Evolutionary conservation across 768 basidiomycete species (phyloP).

Genomic region (Pleurotus giganteus): DNA sequence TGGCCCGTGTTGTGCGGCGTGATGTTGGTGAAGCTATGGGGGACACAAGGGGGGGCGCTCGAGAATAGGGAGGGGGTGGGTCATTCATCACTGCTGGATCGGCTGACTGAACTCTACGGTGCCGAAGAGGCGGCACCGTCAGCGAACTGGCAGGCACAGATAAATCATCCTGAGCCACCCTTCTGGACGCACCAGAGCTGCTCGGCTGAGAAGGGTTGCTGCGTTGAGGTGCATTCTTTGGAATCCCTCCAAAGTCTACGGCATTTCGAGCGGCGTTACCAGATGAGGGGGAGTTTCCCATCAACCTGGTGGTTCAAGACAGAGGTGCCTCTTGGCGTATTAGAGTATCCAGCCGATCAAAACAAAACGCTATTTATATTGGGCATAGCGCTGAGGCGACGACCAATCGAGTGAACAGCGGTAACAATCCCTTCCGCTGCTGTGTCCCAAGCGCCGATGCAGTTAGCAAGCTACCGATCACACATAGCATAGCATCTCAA

Average conservation of each 20-base stretch:
- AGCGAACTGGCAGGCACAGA: neutral
- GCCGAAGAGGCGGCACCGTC: neutral
- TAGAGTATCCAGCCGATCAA: no score
- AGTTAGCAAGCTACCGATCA: no score
- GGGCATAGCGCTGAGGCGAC: neutral
- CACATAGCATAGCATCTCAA: neutral
- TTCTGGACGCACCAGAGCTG: neutral
- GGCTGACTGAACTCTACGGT: slow-evolving; percentile 11
- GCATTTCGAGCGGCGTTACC: slow-evolving; percentile 3
- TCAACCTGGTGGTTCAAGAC: slow-evolving; percentile 3
- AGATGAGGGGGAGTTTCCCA: slow-evolving; percentile 14
- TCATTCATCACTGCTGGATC: slow-evolving; percentile 1
- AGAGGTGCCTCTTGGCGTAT: neutral
- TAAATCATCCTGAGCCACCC: neutral
- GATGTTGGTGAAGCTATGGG: neutral
- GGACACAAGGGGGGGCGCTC: neutral
- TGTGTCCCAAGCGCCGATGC: no score
- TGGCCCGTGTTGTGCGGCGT: neutral
- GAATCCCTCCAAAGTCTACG: neutral
- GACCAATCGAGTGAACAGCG: no score
- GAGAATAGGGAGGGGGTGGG: slow-evolving; percentile 11
- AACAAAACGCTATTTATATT: no score
- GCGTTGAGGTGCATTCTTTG: neutral
- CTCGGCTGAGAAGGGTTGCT: neutral
- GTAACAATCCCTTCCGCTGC: no score